These are phyloP conservation scores for Phytophthora agathidicida DNA, from an alignment of 352 stramenopile genomes.

Conservation along the genomic window DNA sequence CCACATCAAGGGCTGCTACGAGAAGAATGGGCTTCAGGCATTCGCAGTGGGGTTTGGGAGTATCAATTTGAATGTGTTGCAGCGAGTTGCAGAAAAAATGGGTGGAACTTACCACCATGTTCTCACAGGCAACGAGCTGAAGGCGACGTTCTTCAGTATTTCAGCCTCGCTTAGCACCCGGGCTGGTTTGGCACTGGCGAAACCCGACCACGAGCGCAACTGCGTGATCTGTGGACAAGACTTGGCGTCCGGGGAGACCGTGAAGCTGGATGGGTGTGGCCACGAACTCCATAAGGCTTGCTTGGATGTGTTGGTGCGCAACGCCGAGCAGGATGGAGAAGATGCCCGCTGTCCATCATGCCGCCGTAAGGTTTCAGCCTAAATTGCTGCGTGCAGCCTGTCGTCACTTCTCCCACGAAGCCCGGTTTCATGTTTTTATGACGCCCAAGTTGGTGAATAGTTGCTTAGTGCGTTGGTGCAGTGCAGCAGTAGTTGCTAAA, in stretches of 20 bases:
- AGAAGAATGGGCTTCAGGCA: slow-evolving; percentile 59
- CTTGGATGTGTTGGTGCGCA: slow-evolving; percentile 41
- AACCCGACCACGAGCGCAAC: slow-evolving; percentile 61
- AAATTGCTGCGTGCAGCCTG: neutral
- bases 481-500: neutral
- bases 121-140: slow-evolving; percentile 69
- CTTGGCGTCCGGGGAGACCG: slow-evolving; percentile 51
- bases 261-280: slow-evolving; percentile 45
- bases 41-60: slow-evolving; percentile 77
- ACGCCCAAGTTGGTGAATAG: slow-evolving; percentile 4
- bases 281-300: slow-evolving; percentile 64
- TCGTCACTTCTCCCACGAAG: no score
- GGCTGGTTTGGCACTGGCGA: slow-evolving; percentile 59
- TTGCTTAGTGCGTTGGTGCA: neutral
- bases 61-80: slow-evolving; percentile 65
- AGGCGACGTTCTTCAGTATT: slow-evolving; percentile 78
- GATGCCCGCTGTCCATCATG: slow-evolving; percentile 35
- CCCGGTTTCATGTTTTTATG: slow-evolving; percentile 3
- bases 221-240: slow-evolving; percentile 72
- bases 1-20: slow-evolving; percentile 63
- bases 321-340: slow-evolving; percentile 34
- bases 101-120: slow-evolving; percentile 70
- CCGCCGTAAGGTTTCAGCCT: slow-evolving; percentile 20
- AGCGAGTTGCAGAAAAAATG: slow-evolving; percentile 59
- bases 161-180: slow-evolving; percentile 70